Percentiles rank a stretch among this genome's conserved stretches.
Evolutionary conservation across 306 rosid species (phyloP).

Genomic region (Oxytropis ochrocephala): DNA sequence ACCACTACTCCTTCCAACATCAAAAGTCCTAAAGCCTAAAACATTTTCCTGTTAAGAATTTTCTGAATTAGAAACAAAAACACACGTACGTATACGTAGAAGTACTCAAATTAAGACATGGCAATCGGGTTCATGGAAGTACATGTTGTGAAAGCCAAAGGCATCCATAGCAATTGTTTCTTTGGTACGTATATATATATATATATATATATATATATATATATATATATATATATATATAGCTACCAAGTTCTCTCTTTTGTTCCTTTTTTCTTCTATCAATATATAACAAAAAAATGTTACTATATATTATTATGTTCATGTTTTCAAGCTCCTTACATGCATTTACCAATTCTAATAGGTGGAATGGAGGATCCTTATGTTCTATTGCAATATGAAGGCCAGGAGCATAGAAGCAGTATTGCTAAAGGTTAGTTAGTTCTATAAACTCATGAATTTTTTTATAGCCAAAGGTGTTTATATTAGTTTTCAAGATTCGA

Average conservation of each 20-base stretch:
- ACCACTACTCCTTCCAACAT: not conserved
- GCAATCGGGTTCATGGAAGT: slow-evolving; percentile 33
- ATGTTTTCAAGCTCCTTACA: not conserved
- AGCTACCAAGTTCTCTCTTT: no score
- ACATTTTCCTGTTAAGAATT: not conserved
- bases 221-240: no score
- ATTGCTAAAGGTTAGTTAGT: slow-evolving; percentile 52
- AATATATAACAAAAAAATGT: no score
- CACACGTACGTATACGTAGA: not conserved
- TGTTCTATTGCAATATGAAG: slow-evolving; percentile 62
- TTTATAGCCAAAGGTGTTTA: no score
- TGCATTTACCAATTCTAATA: not conserved
- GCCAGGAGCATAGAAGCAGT: slow-evolving; percentile 63
- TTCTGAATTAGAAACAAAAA: not conserved
- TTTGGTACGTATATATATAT: no score
- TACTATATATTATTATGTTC: not conserved
- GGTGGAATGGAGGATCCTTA: slow-evolving; percentile 77
- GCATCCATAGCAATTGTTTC: slow-evolving; percentile 42
- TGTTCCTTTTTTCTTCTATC: not conserved
- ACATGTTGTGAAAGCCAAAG: slow-evolving; percentile 42
- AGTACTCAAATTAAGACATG: not conserved
- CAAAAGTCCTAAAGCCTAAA: not conserved
- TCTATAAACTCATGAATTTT: not conserved
- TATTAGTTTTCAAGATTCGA: no score
- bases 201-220: slow-evolving; percentile 27